phyloP scores from a whole-genome alignment of 805 yeast genomes.

The Pichia scutulata region DNA sequence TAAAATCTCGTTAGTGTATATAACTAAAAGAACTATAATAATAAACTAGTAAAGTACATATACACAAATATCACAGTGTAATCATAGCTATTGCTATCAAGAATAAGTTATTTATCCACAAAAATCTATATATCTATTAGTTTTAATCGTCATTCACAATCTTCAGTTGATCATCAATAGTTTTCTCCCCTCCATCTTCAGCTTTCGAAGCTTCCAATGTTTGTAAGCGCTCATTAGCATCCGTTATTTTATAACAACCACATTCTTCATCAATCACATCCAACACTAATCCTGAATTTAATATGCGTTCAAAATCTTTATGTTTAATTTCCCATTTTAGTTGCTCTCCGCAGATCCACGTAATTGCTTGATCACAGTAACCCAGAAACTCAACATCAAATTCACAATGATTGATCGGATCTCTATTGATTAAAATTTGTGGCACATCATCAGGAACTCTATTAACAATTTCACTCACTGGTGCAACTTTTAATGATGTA shows the following conservation, averaged over 20 bases:
- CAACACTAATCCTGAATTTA: slow-evolving; percentile 27
- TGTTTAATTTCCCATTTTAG: slow-evolving; percentile 59
- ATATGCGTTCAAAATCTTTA: slow-evolving; percentile 34
- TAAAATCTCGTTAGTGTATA: no score
- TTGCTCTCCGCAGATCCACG: slow-evolving; percentile 44
- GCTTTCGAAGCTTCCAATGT: slow-evolving; percentile 6
- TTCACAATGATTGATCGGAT: slow-evolving; percentile 65
- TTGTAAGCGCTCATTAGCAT: slow-evolving; percentile 20
- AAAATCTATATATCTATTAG: no score
- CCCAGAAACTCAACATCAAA: slow-evolving; percentile 77
- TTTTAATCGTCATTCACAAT: no score
- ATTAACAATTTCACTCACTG: slow-evolving; percentile 83
- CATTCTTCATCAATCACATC: slow-evolving; percentile 21
- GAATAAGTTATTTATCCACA: no score
- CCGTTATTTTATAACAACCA: slow-evolving; percentile 32
- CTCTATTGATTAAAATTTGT: slow-evolving; percentile 71
- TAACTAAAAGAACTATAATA: no score
- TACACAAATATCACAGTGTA: no score
- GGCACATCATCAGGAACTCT: slow-evolving; percentile 67
- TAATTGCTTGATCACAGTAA: slow-evolving; percentile 74
- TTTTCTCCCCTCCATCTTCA: background rate
- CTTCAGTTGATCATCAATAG: no score
- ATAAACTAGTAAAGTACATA: no score
- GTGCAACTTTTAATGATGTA: slow-evolving; percentile 86
- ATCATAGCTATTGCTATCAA: no score